Evolutionary conservation across 495 filamentous ascomycete species (phyloP).

Genomic region (Poronia punctata): DNA sequence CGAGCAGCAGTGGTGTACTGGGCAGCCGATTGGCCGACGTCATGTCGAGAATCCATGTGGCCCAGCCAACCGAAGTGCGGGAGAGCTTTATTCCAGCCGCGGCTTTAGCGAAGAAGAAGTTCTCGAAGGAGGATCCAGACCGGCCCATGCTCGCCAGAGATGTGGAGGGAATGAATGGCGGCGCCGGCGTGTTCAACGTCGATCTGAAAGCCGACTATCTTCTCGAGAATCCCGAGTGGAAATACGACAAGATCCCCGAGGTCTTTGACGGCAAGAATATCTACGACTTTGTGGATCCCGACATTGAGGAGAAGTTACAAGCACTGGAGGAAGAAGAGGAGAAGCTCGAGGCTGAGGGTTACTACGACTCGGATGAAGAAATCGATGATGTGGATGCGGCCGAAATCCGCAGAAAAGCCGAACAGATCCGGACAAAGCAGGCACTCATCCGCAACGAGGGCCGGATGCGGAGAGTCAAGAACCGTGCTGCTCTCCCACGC

Average conservation of each 20-base stretch:
- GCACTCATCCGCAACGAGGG: slow-evolving; percentile 83
- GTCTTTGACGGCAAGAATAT: slow-evolving; percentile 91
- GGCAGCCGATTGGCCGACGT: slow-evolving; percentile 80
- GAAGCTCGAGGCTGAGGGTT: slow-evolving; percentile 59
- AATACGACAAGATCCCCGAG: slow-evolving; percentile 91
- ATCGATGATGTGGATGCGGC: slow-evolving; percentile 79
- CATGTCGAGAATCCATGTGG: slow-evolving; percentile 89
- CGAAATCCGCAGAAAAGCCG: slow-evolving; percentile 82
- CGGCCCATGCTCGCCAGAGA: slow-evolving; percentile 74
- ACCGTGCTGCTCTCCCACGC: slow-evolving; percentile 83
- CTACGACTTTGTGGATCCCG: slow-evolving; percentile 92
- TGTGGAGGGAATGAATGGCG: slow-evolving; percentile 86
- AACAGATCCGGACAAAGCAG: slow-evolving; percentile 89
- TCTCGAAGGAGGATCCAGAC: slow-evolving; percentile 79
- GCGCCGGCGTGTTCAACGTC: slow-evolving; percentile 90
- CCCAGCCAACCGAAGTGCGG: slow-evolving; percentile 70
- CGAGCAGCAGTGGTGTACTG: slow-evolving; percentile 61
- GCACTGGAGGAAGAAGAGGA: slow-evolving; percentile 94
- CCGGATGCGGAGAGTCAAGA: slow-evolving; percentile 87
- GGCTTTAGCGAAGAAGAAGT: slow-evolving; percentile 72
- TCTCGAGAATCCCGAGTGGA: slow-evolving; percentile 82
- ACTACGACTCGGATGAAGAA: slow-evolving; percentile 45
- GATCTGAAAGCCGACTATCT: slow-evolving; percentile 82
- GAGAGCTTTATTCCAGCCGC: slow-evolving; percentile 88
- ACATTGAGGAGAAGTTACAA: slow-evolving; percentile 85